Base-by-base conservation (phyloP, 106 monocot genomes). In the Chionographis japonica region DNA sequence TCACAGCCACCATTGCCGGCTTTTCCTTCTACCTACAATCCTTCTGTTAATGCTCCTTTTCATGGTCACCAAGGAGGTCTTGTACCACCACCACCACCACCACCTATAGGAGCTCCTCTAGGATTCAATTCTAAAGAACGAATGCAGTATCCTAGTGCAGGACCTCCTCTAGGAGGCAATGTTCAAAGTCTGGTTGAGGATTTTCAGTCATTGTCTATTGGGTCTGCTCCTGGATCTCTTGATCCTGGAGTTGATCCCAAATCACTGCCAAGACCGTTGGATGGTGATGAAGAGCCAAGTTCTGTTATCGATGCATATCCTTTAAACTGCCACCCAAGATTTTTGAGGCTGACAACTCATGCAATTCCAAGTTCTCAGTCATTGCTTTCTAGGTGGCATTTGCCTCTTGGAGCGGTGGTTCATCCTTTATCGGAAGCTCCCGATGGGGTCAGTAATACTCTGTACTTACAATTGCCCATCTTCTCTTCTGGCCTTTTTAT, bases 311-410 rank as follows among this genome's bases (percentile, higher is more conserved):
- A 98, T 17, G 60, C 78, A 59, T 90, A 87, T 64, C 92, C 98
- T 69, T 68, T 87, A 40, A 98, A 98, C 67, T 93, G 98, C 68
- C 85, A 92, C 52, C 87, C 83, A 27, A 85, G 87, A 81, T 98
- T 74, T 60, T 83, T 98, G 27, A 74, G 90, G 66, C 56, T 98
- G 83, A 98, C 98, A 55, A 98, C 90, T 52, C 80, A 93, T 78
- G 87, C 98, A 9, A 66, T 98, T 56, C 98, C 98, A 15, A 90
- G 72, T 77, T 98, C 93, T 54, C 98, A 98, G 68, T 98, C 98
- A 41, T 65, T 98, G 71, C 75, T 78, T 76, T 63, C 90, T 51
- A 85, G 98, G 67, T 98, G 98, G 98, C 98, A 98, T 81, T 79
- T 98, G 63, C 93, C 98, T 66, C 78, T 98, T 81, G 98, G 92